Percentiles rank a stretch among this genome's conserved stretches.
phyloP scores from a whole-genome alignment of 805 yeast species.

The Groenewaldozyma tartarivorans region DNA sequence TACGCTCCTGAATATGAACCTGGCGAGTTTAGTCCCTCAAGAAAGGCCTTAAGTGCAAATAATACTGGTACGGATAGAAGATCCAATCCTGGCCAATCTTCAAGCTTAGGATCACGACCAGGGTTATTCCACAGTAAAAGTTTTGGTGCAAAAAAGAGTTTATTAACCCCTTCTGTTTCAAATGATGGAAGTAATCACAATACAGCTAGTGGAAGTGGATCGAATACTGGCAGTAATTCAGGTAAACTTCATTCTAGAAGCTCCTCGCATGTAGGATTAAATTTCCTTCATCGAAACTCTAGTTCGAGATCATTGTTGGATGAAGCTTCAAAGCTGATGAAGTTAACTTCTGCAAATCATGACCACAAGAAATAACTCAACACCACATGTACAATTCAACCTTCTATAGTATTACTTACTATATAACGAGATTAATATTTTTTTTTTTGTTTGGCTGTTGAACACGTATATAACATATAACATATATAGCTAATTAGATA shows the following conservation, averaged over 20 bases:
- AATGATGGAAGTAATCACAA: too few relatives aligned
- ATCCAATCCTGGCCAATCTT: neutral
- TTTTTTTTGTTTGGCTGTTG: too few relatives aligned
- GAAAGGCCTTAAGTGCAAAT: neutral
- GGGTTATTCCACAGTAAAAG: neutral
- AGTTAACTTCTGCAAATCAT: slow-evolving; percentile 9
- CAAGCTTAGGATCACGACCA: neutral
- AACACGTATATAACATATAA: too few relatives aligned
- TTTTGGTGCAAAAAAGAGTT: neutral
- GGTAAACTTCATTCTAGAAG: slow-evolving; percentile 6
- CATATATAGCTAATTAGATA: too few relatives aligned
- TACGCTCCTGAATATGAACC: slow-evolving; percentile 55
- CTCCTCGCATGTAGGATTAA: slow-evolving; percentile 8
- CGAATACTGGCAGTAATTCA: too few relatives aligned
- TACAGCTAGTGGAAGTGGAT: neutral
- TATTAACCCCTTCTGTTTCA: neutral
- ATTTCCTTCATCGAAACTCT: slow-evolving; percentile 10
- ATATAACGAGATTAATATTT: too few relatives aligned
- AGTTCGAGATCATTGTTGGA: slow-evolving; percentile 16
- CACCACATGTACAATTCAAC: too few relatives aligned
- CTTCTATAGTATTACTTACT: too few relatives aligned
- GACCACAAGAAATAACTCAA: too few relatives aligned
- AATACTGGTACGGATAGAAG: neutral
- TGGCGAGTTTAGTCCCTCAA: neutral
- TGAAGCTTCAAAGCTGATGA: slow-evolving; percentile 13